Conservation (phyloP, 225 moss, liverwort and hornwort genomes). For the Sphagnum tenellum region DNA sequence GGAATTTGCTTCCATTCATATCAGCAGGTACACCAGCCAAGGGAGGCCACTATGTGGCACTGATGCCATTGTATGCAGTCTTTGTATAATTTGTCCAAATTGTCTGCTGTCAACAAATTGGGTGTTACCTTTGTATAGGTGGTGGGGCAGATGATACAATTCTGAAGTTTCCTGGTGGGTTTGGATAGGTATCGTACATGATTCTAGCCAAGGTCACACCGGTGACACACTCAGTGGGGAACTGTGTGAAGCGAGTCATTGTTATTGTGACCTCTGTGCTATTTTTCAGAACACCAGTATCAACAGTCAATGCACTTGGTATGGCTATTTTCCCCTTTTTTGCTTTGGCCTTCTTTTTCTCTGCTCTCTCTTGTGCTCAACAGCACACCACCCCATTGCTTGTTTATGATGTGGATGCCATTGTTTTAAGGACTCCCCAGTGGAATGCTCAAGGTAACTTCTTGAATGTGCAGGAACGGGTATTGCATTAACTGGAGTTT, state of each 20-base stretch:
- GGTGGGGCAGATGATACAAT: no score
- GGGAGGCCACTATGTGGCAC: no score
- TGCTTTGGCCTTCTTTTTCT: neutral
- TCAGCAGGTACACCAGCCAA: conserved; percentile 51
- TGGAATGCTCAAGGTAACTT: no score
- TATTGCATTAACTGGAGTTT: conserved; percentile 79
- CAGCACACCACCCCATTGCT: no score
- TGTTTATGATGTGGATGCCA: neutral
- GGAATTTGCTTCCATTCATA: conserved; percentile 95
- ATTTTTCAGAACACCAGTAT: conserved; percentile 90
- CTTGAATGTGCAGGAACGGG: conserved; percentile 47
- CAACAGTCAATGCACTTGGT: conserved; percentile 83
- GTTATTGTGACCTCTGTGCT: conserved; percentile 94
- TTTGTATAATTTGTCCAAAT: no score
- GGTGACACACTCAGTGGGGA: conserved; percentile 95
- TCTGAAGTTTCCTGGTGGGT: neutral
- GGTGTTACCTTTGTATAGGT: no score
- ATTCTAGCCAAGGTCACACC: conserved; percentile 86
- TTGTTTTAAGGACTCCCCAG: neutral
- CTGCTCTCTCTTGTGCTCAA: no score
- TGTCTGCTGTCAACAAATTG: no score
- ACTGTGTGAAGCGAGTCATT: conserved; percentile 97
- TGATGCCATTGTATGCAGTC: no score
- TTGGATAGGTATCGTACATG: conserved; percentile 77
- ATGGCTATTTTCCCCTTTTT: neutral